phyloP scores from a whole-genome alignment of 164 flowering plant genomes.

The Annona squamosa region DNA sequence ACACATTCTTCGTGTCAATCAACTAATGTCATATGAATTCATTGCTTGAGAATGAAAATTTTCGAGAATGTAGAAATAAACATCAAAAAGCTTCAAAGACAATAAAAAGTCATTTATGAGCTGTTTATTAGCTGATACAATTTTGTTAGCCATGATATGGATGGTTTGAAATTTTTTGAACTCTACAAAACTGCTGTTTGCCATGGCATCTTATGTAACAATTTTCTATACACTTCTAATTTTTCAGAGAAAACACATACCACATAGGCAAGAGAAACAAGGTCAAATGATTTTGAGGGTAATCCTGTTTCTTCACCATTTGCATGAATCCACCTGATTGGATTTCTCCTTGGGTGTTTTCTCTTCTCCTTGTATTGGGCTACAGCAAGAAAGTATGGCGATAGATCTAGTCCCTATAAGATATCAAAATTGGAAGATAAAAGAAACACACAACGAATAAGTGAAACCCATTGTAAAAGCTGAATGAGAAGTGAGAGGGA shows the following conservation, averaged over 20 bases:
- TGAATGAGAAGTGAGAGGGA: neutral
- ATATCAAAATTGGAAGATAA: neutral
- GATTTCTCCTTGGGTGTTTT: slow-evolving; percentile 20
- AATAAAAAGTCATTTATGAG: neutral
- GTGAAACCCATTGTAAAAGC: neutral
- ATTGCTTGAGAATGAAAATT: neutral
- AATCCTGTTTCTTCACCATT: slow-evolving; percentile 68
- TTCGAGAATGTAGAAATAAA: neutral
- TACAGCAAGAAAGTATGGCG: slow-evolving; percentile 72
- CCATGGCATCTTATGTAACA: neutral
- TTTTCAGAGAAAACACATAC: slow-evolving; percentile 24
- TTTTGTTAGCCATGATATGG: neutral
- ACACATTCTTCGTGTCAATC: too few relatives aligned
- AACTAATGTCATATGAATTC: too few relatives aligned
- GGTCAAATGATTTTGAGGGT: slow-evolving; percentile 55
- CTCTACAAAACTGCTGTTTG: neutral
- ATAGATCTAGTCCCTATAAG: slow-evolving; percentile 57
- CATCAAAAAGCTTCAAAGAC: neutral
- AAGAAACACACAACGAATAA: neutral
- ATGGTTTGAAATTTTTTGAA: neutral
- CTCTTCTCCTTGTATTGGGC: slow-evolving; percentile 56
- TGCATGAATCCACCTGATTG: slow-evolving; percentile 57
- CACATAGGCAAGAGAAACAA: slow-evolving; percentile 52
- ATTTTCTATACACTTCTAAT: neutral
- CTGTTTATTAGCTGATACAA: neutral